Base-by-base conservation (phyloP, 2,329 filamentous ascomycete species). In the Penicillium rolfsii region DNA sequence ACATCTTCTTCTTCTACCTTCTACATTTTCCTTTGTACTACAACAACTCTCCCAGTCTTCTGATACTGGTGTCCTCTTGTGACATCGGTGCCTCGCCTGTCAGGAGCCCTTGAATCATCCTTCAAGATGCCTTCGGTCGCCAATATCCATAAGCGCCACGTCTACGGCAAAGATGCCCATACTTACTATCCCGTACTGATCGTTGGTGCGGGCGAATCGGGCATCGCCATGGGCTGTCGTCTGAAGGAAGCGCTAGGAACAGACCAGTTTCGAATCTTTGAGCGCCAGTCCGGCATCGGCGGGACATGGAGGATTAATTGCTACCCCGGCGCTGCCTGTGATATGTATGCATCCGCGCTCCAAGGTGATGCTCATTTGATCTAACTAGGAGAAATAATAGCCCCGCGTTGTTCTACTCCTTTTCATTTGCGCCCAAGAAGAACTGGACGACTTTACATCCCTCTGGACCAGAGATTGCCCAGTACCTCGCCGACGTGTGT, bases 291-390 rank as follows among this genome's bases (percentile, higher is more conserved):
- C 4, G 81, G 82, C 3, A 78, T 88, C 46, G 87, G 87, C 35
- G 87, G 87, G 7, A 89, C 87, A 1, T 90, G 87, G 87, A 82
- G 81, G 73, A 82, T 82, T 48, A 89, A 89, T 70, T 77, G 80
- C 35, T 89, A 89, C 71, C 87, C 84, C 9, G 83, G 83, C 71
- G 74, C 77, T 57, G 84, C 84, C 6, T 87, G 85, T 67, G 85
- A 87, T 70, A 72, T 84, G 79, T 82, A 73, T 66, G 70, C 61
- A 16, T 40, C 30, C 11, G 1, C 16, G 8, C 33, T 16, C 36
- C 11, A 14, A 3, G 28, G 43, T 6, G 14, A 53, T 49, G 14
- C 16, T 33, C 30, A 16, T 40, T 48, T 52, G 52, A 60, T 40
- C 3, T n/a, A 38, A 48, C 40, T 5, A 14, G 9, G 14, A 52